Evolutionary conservation across 768 basidiomycete species (phyloP), one percentile per base, ranked within the genome.

Genomic region (Psilocybe subaeruginosa): DNA sequence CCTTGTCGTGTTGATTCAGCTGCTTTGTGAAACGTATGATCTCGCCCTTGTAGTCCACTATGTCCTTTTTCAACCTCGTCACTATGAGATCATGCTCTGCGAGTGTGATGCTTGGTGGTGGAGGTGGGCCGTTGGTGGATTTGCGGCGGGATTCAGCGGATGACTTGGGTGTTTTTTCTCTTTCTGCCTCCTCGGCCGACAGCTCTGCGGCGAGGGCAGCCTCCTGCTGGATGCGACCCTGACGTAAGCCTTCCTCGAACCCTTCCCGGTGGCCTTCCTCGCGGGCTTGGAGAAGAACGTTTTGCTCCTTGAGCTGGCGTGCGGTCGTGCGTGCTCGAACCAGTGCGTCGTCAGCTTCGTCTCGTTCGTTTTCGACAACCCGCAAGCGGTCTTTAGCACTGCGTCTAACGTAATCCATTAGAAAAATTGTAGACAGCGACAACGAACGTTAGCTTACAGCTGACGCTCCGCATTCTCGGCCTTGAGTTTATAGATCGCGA

Each of bases 301-400:
- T 81, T 71, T 88, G 82, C 57, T 86, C 80, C 59, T 84, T 82
- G 46, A 87, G 63, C 69, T 80, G 81, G 29, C 88, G 75, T n/a
- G 87, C 78, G 37, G 78, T 75, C n/a, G 72, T 77, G 31, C 85
- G 78, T 19, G 86, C 78, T 30, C 79, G 70, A 19, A 65, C 59
- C 7, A 78, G 76, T 11, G 71, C 70, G 2, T 66, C 66, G 52
- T 78, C 73, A 1, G 75, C 74, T 9, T 72, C 66, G 39, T 75
- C 71, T 23, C 74, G 71, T 58, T 78, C 71, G 0, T 60, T 59
- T 64, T 78, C 75, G 6, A 76, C 63, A 1, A 60, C 59, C 45
- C 65, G 68, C 3, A 73, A 58, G 5, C 60, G 60, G 5, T 73
- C 69, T 9, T 68, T 64, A 12, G 70, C 72, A 16, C 68, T 68